phyloP scores from a whole-genome alignment of 192 early-diverging fungal species.

The Podila verticillata region DNA sequence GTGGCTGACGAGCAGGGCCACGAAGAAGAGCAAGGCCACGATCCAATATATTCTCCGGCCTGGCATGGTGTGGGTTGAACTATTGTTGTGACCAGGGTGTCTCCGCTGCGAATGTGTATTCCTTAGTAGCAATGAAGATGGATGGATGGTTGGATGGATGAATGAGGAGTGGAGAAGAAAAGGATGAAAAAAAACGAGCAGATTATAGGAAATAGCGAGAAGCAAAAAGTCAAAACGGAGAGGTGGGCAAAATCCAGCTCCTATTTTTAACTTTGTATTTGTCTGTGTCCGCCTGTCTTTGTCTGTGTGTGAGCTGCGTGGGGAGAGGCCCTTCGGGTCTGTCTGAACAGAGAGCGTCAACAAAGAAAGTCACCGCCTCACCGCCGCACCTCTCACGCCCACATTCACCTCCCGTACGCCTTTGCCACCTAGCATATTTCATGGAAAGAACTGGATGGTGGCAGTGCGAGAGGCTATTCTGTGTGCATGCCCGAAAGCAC shows the following conservation, averaged over 20 bases:
- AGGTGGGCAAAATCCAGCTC: neutral
- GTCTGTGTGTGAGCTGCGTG: too few species aligned
- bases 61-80: constrained; percentile 13
- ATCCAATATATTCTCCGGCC: constrained; percentile 19
- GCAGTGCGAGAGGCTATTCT: too few species aligned
- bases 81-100: neutral
- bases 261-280: neutral
- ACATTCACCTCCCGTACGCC: too few species aligned
- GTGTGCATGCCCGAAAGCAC: too few species aligned
- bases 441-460: too few species aligned
- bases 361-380: too few species aligned
- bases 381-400: too few species aligned
- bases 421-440: too few species aligned
- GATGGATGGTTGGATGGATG: constrained; percentile 10
- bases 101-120: neutral
- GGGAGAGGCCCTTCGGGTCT: too few species aligned
- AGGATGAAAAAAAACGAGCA: neutral
- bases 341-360: too few species aligned
- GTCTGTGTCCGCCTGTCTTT: too few species aligned
- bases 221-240: neutral
- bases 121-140: constrained; percentile 6
- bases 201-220: too few species aligned
- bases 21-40: constrained; percentile 30
- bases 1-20: constrained; percentile 15
- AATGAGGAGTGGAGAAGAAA: constrained; percentile 7